These are phyloP conservation scores for Lipomyces orientalis DNA, from an alignment of 805 yeast species.

Conservation along the genomic window DNA sequence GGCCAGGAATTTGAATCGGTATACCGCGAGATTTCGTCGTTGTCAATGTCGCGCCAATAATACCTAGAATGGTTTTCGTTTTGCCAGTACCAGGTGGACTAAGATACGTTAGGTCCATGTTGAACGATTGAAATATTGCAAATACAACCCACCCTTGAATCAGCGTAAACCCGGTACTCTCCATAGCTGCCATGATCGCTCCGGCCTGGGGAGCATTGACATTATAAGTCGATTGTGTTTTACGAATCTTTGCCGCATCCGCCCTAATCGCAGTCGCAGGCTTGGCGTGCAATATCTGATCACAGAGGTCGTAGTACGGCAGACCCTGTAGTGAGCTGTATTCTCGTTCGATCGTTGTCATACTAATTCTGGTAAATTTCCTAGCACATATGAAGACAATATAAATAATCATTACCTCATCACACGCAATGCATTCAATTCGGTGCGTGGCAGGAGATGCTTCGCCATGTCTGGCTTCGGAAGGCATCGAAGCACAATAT, in stretches of 20 bases:
- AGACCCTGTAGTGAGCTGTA: constrained; percentile 82
- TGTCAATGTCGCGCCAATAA: constrained; percentile 71
- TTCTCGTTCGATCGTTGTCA: constrained; percentile 94
- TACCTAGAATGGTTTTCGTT: constrained; percentile 93
- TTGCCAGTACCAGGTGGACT: constrained; percentile 98
- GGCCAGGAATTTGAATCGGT: constrained; percentile 41
- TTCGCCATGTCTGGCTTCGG: constrained; percentile 56
- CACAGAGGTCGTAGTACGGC: constrained; percentile 77
- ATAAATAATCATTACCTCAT: constrained; percentile 53
- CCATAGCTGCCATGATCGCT: constrained; percentile 78
- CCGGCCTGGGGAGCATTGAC: constrained; percentile 89
- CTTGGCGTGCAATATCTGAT: constrained; percentile 67
- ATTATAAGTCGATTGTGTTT: constrained; percentile 56
- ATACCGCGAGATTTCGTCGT: constrained; percentile 39
- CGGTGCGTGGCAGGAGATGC: constrained; percentile 65
- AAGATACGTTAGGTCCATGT: constrained; percentile 6
- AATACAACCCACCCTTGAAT: constrained; percentile 70
- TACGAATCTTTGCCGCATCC: constrained; percentile 49
- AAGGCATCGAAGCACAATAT: constrained; percentile 72
- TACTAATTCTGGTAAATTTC: constrained; percentile 44
- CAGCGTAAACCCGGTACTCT: constrained; percentile 76
- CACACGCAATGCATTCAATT: constrained; percentile 70
- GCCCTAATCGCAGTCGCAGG: constrained; percentile 54
- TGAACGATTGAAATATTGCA: not conserved
- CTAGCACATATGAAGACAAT: not conserved